phyloP scores from a whole-genome alignment of 2,329 filamentous ascomycete species.

The Microcyclospora pomicola region DNA sequence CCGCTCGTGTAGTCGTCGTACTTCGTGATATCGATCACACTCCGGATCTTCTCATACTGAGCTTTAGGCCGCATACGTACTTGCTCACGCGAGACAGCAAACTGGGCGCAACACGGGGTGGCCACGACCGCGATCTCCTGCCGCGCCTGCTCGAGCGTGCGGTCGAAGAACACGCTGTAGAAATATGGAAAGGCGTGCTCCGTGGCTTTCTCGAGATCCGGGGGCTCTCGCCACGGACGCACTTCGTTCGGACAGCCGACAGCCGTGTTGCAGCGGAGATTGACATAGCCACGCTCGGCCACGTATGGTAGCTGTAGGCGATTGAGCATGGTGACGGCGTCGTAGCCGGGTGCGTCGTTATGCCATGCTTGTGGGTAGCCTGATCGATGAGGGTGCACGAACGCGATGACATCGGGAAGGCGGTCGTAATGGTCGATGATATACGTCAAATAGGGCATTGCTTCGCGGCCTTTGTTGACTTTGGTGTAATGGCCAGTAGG shows the following conservation, averaged over 20 bases:
- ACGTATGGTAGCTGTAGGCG: constrained; percentile 11
- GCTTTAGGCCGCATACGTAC: constrained; percentile 15
- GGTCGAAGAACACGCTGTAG: constrained; percentile 13
- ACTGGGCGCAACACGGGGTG: constrained; percentile 20
- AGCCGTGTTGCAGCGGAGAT: constrained; percentile 14
- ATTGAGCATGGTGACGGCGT: constrained; percentile 14
- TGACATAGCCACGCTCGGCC: constrained; percentile 14
- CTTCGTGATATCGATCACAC: constrained; percentile 35
- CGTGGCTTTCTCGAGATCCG: constrained; percentile 6
- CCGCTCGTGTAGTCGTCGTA: constrained; percentile 38
- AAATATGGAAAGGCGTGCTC: constrained; percentile 12
- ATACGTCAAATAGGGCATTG: constrained; percentile 35
- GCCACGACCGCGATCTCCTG: constrained; percentile 9
- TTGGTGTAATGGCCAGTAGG: constrained; percentile 9
- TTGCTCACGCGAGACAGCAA: constrained; percentile 21
- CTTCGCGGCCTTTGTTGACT: constrained; percentile 31
- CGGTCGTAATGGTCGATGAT: constrained; percentile 32
- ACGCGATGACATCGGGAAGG: constrained; percentile 17
- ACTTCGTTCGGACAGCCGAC: constrained; percentile 16
- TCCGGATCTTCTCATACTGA: constrained; percentile 26
- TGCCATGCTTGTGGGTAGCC: constrained; percentile 17
- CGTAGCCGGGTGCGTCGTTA: constrained; percentile 14
- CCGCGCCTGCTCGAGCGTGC: constrained; percentile 4
- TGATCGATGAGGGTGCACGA: constrained; percentile 17
- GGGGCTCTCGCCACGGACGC: constrained; percentile 9